Evolutionary conservation across 78 protist genomes (phyloP).

Genomic region (Chrysochromulina tobinii): DNA sequence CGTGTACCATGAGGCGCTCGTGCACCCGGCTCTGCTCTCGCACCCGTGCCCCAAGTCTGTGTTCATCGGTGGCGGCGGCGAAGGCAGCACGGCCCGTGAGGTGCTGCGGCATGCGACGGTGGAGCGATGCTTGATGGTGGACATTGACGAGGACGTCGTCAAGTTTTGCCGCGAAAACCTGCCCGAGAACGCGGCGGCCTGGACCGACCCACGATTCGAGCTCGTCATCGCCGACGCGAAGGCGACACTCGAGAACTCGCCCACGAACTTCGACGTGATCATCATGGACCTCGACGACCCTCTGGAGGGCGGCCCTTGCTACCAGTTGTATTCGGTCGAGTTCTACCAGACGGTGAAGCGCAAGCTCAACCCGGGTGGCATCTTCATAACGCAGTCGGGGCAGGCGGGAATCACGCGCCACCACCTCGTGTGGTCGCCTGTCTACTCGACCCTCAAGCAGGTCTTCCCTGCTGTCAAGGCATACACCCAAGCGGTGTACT

Average conservation of each 20-base stretch:
- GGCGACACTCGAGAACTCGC: slow-evolving; percentile 7
- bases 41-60: slow-evolving; percentile 61
- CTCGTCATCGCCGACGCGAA: slow-evolving; percentile 64
- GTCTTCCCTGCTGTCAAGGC: slow-evolving; percentile 5
- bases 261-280: slow-evolving; percentile 56
- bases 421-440: slow-evolving; percentile 41
- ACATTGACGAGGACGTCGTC: slow-evolving; percentile 63
- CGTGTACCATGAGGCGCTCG: slow-evolving; percentile 67
- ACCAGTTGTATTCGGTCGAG: slow-evolving; percentile 50
- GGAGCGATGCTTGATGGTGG: slow-evolving; percentile 61
- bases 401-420: slow-evolving; percentile 1
- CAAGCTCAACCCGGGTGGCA: slow-evolving; percentile 50
- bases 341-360: slow-evolving; percentile 35
- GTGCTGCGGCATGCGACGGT: slow-evolving; percentile 60
- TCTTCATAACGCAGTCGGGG: slow-evolving; percentile 58
- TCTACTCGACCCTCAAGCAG: slow-evolving; percentile 37
- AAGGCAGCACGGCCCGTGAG: slow-evolving; percentile 73
- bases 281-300: slow-evolving; percentile 71
- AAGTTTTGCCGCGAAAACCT: slow-evolving; percentile 57
- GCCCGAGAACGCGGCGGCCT: slow-evolving; percentile 53
- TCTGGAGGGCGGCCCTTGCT: slow-evolving; percentile 65
- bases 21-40: slow-evolving; percentile 66
- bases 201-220: slow-evolving; percentile 44
- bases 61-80: slow-evolving; percentile 78
- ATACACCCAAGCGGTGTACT: slow-evolving; percentile 45